phyloP scores from a whole-genome alignment of 2,329 filamentous ascomycete genomes.

The Aulographum hederae region DNA sequence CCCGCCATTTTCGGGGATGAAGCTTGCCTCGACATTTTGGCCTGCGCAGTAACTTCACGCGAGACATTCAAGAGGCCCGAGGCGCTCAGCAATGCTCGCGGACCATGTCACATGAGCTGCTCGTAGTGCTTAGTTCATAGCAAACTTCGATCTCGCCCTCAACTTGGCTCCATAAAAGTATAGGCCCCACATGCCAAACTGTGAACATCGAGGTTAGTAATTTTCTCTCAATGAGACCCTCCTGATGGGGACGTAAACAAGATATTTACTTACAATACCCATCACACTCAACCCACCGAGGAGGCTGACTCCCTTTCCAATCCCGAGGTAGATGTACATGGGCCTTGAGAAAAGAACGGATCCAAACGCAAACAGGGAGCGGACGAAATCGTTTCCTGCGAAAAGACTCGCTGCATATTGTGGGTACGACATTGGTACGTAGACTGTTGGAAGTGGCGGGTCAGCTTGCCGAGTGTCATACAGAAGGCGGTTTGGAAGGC shows the following conservation, averaged over 20 bases:
- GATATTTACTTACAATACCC: slow-evolving; percentile 34
- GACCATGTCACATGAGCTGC: too few relatives aligned
- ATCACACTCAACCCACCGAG: slow-evolving; percentile 27
- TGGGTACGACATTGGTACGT: slow-evolving; percentile 37
- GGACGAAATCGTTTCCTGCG: slow-evolving; percentile 9
- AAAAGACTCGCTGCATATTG: slow-evolving; percentile 19
- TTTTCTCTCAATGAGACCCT: too few relatives aligned
- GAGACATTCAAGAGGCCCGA: too few relatives aligned
- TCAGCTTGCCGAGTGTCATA: too few relatives aligned
- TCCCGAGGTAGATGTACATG: slow-evolving; percentile 39
- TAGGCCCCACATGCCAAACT: slow-evolving; percentile 41
- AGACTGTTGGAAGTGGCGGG: too few relatives aligned
- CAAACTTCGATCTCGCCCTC: slow-evolving; percentile 39
- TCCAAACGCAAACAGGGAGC: slow-evolving; percentile 35
- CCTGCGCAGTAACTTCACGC: too few relatives aligned
- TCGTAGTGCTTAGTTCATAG: slow-evolving; percentile 21
- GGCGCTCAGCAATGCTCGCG: too few relatives aligned
- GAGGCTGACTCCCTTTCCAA: slow-evolving; percentile 37
- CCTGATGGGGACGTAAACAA: too few relatives aligned
- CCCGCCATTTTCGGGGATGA: too few relatives aligned
- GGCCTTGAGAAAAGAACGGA: slow-evolving; percentile 42
- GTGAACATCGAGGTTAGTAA: too few relatives aligned
- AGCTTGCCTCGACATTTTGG: too few relatives aligned
- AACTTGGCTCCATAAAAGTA: slow-evolving; percentile 38
- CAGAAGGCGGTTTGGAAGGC: too few relatives aligned